Base-by-base conservation (phyloP, 345 rosid genomes). In the Populus pruinosa region DNA sequence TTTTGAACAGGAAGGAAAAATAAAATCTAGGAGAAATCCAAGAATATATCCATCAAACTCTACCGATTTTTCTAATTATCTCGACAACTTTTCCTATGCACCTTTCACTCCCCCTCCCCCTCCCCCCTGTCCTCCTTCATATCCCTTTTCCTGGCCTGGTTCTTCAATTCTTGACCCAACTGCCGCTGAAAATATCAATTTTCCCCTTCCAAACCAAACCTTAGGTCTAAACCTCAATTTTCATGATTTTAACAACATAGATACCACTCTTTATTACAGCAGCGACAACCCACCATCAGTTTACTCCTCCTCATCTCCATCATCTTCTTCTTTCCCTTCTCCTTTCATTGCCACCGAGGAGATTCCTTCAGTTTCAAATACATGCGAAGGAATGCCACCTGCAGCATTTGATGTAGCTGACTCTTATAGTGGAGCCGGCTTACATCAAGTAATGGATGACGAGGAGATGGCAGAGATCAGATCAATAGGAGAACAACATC, bases 191-290 rank as follows among this genome's bases (percentile, higher is more conserved):
- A 76, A 72, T 77, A 82, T 86, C 78, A 88, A 85, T 70, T 82
- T 89, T 74, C 69, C 89, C 63, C 87, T 92, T 27, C 94, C 93
- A 0, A 84, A 85, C 74, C 93, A 92, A 84, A 80, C 97, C 2
- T 85, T 92, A 80, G 97, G 97, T 69, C 78, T 92, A 70, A 92
- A 89, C 87, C 98, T 95, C 50, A 95, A 93, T 50, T 86, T 95
- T 71, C 97, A 89, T 5, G 97, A 93, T 79, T 92, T 95, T 79
- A 88, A 88, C 72, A 84, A 88, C 81, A 77, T 90, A 74, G 91
- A 87, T 73, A 81, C 95, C 73, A 82, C 87, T 17, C 86, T 91
- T 49, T 81, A 84, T 81, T 84, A 81, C 66, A 83, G 68, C 65
- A 79, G 82, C 80, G 77, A 74, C 77, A 59, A 81, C 44, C 86